Percentiles rank a stretch among this genome's conserved stretches.
Conservation (phyloP, 2,329 filamentous ascomycete genomes). For the Aureobasidium sp. region DNA sequence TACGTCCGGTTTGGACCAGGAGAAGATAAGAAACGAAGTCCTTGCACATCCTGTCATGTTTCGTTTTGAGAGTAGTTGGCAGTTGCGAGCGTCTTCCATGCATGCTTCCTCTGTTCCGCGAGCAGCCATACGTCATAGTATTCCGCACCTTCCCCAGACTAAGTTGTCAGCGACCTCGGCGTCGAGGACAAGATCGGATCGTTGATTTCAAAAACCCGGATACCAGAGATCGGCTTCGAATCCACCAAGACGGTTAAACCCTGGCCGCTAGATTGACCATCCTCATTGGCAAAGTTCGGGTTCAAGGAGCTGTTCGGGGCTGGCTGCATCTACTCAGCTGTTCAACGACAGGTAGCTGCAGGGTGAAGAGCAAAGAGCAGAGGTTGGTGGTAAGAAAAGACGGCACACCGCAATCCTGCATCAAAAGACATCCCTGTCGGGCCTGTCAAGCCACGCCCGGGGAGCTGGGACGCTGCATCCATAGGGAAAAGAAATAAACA, state of each 20-base stretch:
- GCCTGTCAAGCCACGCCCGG: conserved; percentile 1
- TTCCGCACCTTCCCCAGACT: background rate
- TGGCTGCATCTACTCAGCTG: background rate
- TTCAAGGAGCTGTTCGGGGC: background rate
- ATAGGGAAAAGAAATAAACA: conserved; percentile 4
- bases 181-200: background rate
- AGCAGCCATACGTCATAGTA: background rate
- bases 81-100: background rate
- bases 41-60: background rate
- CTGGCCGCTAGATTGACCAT: background rate
- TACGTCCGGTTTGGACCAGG: background rate
- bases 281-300: background rate
- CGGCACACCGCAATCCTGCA: conserved; percentile 9
- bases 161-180: background rate
- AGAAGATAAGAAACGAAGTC: conserved; percentile 1
- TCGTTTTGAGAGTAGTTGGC: conserved; percentile 1
- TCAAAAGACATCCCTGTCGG: conserved; percentile 6
- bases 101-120: conserved; percentile 7
- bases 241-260: conserved; percentile 11
- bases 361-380: background rate
- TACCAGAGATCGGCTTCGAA: conserved; percentile 2
- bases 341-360: background rate
- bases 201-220: background rate
- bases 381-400: background rate
- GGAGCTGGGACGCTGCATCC: background rate